These are phyloP conservation scores for Theobroma cacao DNA, from an alignment of 345 rosid species.

Conservation along the genomic window DNA sequence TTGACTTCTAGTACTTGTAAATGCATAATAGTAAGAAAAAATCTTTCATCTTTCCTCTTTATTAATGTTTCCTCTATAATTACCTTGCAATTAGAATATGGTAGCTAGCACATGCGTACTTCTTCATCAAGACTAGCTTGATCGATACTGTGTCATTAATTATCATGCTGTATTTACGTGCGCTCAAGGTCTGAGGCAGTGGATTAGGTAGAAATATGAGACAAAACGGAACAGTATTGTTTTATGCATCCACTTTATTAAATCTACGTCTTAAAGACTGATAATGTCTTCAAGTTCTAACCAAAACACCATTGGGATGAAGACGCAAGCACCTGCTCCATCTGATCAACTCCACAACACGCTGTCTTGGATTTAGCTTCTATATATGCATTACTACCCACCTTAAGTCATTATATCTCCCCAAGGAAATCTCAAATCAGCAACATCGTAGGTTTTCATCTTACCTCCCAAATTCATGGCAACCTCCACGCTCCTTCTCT, in stretches of 20 bases:
- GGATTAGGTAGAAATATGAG: slow-evolving; percentile 5
- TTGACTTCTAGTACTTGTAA: neutral
- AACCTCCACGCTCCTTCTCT: neutral
- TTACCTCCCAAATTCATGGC: neutral
- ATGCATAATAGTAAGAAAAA: neutral
- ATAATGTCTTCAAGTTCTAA: neutral
- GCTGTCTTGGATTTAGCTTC: neutral
- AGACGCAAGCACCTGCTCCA: neutral
- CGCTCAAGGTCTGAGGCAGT: neutral
- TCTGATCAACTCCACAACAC: slow-evolving; percentile 11
- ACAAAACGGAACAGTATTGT: neutral
- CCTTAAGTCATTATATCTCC: neutral
- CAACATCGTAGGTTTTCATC: neutral
- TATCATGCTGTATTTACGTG: neutral
- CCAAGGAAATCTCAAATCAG: neutral
- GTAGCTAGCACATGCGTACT: neutral
- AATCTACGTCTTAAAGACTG: neutral
- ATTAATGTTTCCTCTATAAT: neutral
- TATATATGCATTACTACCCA: neutral
- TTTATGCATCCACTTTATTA: neutral
- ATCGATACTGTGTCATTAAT: neutral
- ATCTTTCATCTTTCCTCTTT: neutral
- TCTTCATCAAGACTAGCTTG: neutral
- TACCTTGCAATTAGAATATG: neutral
- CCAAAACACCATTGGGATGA: slow-evolving; percentile 1